phyloP scores from a whole-genome alignment of 495 filamentous ascomycete species.

The Annulohypoxylon bovei region DNA sequence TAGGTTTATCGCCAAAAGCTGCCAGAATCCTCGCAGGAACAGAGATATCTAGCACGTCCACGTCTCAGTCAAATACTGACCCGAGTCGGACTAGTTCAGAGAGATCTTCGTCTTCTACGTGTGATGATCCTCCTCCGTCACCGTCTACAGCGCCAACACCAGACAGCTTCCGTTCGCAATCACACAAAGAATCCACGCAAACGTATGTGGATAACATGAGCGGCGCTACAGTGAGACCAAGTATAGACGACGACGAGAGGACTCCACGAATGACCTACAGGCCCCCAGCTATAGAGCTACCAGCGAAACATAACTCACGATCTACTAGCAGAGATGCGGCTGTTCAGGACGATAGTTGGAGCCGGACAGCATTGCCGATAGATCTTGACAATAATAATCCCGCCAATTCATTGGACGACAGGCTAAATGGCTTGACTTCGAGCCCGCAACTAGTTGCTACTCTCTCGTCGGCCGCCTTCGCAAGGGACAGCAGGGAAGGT shows the following conservation, averaged over 20 bases:
- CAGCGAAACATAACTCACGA: slow-evolving; percentile 17
- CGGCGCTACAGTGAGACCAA: slow-evolving; percentile 2
- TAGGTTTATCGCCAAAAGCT: slow-evolving; percentile 43
- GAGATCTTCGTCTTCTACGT: slow-evolving; percentile 58
- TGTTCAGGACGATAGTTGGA: slow-evolving; percentile 50
- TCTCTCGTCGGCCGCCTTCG: slow-evolving; percentile 34
- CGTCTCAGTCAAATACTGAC: slow-evolving; percentile 41
- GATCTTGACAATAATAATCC: slow-evolving; percentile 45
- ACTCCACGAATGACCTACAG: slow-evolving; percentile 10
- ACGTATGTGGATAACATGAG: slow-evolving; percentile 1
- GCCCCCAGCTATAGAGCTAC: slow-evolving; percentile 13
- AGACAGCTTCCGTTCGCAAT: slow-evolving; percentile 58
- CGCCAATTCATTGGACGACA: background rate
- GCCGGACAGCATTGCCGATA: slow-evolving; percentile 46
- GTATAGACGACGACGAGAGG: slow-evolving; percentile 3
- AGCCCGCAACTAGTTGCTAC: slow-evolving; percentile 24
- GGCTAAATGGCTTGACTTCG: background rate
- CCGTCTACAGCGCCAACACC: slow-evolving; percentile 55
- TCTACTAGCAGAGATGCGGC: slow-evolving; percentile 12
- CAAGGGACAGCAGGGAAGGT: slow-evolving; percentile 25
- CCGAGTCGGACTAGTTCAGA: slow-evolving; percentile 51
- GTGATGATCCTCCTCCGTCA: slow-evolving; percentile 54
- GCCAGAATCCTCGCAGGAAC: slow-evolving; percentile 36
- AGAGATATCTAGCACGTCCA: slow-evolving; percentile 37
- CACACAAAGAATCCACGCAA: slow-evolving; percentile 46